These are phyloP conservation scores for Fusarium tupiense DNA, from an alignment of 2,329 filamentous ascomycete species.

Conservation along the genomic window DNA sequence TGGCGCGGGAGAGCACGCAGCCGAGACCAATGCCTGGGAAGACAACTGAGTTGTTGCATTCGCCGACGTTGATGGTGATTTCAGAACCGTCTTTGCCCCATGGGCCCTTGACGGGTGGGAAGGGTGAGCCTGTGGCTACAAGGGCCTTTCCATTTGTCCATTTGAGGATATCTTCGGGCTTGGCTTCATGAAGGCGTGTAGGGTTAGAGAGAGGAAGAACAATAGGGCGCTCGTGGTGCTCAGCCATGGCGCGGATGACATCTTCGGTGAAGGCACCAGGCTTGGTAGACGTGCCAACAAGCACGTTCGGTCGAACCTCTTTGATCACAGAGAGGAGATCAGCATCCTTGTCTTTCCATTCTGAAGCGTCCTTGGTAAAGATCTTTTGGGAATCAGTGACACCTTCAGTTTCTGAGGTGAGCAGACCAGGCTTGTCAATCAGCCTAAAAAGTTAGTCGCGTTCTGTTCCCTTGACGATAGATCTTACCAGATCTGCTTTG, in stretches of 20 bases:
- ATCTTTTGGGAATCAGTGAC: conserved; percentile 70
- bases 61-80: conserved; percentile 65
- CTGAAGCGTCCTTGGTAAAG: conserved; percentile 71
- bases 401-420: conserved; percentile 70
- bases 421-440: conserved; percentile 82
- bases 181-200: conserved; percentile 83
- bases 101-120: conserved; percentile 73
- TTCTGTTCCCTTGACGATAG: neutral
- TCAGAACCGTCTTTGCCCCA: conserved; percentile 60
- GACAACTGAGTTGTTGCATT: conserved; percentile 89
- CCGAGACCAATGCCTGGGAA: conserved; percentile 90
- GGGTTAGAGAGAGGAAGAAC: conserved; percentile 88
- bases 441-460: conserved; percentile 61
- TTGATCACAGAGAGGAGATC: conserved; percentile 74
- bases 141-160: conserved; percentile 84
- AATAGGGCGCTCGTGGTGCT: conserved; percentile 76
- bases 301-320: conserved; percentile 78
- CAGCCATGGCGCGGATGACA: conserved; percentile 78
- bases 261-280: conserved; percentile 80
- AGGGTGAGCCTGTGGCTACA: conserved; percentile 86
- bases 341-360: conserved; percentile 69
- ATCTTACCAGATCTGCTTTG: conserved; percentile 78
- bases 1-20: conserved; percentile 74
- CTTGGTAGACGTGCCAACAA: conserved; percentile 85
- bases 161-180: conserved; percentile 76